phyloP scores from a whole-genome alignment of 1,139 yeast species.

The Spathaspora sp. region DNA sequence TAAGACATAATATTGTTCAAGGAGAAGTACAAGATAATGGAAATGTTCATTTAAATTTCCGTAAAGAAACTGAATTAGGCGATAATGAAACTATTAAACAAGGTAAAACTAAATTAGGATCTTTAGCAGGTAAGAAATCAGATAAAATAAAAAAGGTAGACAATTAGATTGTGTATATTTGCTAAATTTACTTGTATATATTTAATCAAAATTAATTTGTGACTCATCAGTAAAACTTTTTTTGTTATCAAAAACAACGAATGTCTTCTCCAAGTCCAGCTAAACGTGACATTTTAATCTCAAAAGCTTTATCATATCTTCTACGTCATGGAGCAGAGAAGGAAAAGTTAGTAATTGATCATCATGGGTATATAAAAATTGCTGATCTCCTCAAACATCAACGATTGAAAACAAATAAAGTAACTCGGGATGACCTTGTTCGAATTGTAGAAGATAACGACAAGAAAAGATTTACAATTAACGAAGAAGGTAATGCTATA shows the following conservation, averaged over 20 bases:
- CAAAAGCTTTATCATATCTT: constrained; percentile 73
- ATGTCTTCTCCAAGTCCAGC: constrained; percentile 15
- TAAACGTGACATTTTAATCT: constrained; percentile 54
- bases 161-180: neutral
- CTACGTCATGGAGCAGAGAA: constrained; percentile 83
- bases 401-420: constrained; percentile 54
- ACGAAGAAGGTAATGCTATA: constrained; percentile 32
- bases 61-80: constrained; percentile 82
- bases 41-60: constrained; percentile 63
- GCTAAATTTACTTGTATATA: neutral
- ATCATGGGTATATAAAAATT: constrained; percentile 64
- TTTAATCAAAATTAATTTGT: neutral
- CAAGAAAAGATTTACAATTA: constrained; percentile 65
- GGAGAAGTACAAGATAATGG: constrained; percentile 56
- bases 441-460: constrained; percentile 63
- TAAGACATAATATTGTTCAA: constrained; percentile 79
- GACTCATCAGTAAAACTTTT: neutral
- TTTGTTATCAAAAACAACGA: neutral
- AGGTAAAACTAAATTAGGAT: constrained; percentile 35
- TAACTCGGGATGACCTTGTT: constrained; percentile 57
- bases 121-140: constrained; percentile 39
- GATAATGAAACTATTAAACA: constrained; percentile 66
- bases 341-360: constrained; percentile 64
- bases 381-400: constrained; percentile 54
- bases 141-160: neutral